Evolutionary conservation across 2,329 filamentous ascomycete species (phyloP).

Genomic region (Stagonosporopsis tanaceti): DNA sequence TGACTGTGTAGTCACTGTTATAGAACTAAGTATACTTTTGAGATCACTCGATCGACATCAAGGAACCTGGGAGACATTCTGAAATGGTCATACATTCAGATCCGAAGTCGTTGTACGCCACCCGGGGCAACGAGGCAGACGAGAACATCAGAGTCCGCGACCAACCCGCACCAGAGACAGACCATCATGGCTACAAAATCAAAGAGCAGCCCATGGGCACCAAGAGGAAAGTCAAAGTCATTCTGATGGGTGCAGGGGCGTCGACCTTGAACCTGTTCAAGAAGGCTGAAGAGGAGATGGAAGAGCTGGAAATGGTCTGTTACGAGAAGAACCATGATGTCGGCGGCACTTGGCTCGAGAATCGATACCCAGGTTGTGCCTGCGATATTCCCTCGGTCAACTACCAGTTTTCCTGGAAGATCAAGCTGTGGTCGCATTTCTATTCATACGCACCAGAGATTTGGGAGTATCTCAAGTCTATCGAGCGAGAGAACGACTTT

Average conservation of each 20-base stretch:
- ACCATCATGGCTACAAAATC: constrained; percentile 53
- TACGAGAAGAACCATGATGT: constrained; percentile 54
- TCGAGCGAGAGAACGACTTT: constrained; percentile 46
- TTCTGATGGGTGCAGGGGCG: constrained; percentile 55
- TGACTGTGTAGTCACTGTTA: not conserved
- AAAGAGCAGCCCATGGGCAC: constrained; percentile 55
- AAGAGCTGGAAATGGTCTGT: constrained; percentile 50
- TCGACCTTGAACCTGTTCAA: constrained; percentile 55
- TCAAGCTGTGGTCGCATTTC: constrained; percentile 53
- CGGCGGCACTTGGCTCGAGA: constrained; percentile 55
- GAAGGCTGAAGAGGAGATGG: constrained; percentile 53
- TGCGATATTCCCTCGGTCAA: constrained; percentile 40
- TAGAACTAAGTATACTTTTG: not conserved
- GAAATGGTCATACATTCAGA: constrained; percentile 33
- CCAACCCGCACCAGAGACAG: constrained; percentile 45
- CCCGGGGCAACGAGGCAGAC: constrained; percentile 32
- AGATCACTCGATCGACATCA: not conserved
- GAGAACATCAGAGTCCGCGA: constrained; percentile 38
- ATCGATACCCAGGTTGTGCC: constrained; percentile 53
- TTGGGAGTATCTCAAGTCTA: constrained; percentile 57
- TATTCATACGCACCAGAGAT: constrained; percentile 60
- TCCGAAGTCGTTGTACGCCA: constrained; percentile 27
- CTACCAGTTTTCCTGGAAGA: constrained; percentile 60
- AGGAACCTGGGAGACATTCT: not conserved
- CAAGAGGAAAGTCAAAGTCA: constrained; percentile 50